Conservation (phyloP, 108 stramenopile genomes). For the Cylindrotheca closterium region DNA sequence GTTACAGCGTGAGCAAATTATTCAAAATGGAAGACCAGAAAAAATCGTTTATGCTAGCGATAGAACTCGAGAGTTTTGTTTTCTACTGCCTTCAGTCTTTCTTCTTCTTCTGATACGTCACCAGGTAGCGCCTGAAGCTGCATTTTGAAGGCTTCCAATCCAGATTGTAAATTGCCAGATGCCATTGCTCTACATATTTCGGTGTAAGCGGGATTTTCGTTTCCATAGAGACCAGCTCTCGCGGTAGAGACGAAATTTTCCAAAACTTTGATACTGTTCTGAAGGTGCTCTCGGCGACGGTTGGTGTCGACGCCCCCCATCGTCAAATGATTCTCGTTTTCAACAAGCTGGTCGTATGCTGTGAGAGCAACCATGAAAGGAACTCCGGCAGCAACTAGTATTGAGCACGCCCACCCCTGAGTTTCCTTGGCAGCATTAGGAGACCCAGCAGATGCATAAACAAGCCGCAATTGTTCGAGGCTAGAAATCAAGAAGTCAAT, state of each 20-base stretch:
- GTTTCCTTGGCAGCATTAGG: slow-evolving; percentile 14
- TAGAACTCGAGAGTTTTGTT: background rate
- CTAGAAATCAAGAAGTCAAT: slow-evolving; percentile 49
- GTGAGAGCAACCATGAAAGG: slow-evolving; percentile 47
- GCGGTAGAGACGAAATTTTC: slow-evolving; percentile 49
- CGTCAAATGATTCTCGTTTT: slow-evolving; percentile 8
- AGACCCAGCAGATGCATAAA: slow-evolving; percentile 16
- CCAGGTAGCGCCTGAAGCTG: slow-evolving; percentile 33
- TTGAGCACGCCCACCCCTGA: slow-evolving; percentile 59
- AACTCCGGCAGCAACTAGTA: slow-evolving; percentile 63
- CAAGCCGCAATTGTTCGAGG: slow-evolving; percentile 70
- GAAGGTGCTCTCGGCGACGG: slow-evolving; percentile 35
- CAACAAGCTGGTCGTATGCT: slow-evolving; percentile 40
- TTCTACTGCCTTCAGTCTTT: slow-evolving; percentile 8
- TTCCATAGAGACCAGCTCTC: background rate
- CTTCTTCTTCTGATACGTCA: slow-evolving; percentile 12
- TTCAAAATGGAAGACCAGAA: no score
- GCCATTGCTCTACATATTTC: slow-evolving; percentile 44
- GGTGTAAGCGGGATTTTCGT: slow-evolving; percentile 7
- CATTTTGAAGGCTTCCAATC: slow-evolving; percentile 45
- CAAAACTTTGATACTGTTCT: slow-evolving; percentile 41
- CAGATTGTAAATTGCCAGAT: slow-evolving; percentile 31
- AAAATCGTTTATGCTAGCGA: no score
- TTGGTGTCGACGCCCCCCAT: slow-evolving; percentile 26
- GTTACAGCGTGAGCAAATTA: no score